These are phyloP conservation scores for Pseudohyphozyma bogoriensis DNA, from an alignment of 768 basidiomycete genomes.

Conservation along the genomic window DNA sequence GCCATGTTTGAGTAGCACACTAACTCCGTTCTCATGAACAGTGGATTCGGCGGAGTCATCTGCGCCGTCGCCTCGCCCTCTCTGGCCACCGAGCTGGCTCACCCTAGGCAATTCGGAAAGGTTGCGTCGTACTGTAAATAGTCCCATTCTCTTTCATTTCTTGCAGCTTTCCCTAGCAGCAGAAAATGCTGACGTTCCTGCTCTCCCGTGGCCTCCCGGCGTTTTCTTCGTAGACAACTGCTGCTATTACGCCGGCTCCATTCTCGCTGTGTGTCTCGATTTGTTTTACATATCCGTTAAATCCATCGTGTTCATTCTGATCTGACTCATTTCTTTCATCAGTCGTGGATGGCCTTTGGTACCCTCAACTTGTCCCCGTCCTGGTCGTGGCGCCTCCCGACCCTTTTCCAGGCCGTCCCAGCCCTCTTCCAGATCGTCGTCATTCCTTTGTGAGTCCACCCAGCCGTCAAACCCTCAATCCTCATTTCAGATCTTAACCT, in stretches of 20 bases:
- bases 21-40: neutral
- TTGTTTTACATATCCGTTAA: neutral
- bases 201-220: neutral
- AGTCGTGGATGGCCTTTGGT: slow-evolving; percentile 12
- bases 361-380: neutral
- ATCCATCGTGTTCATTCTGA: neutral
- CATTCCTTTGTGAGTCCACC: neutral
- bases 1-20: no score
- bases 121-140: slow-evolving; percentile 2
- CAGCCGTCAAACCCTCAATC: no score
- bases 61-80: neutral
- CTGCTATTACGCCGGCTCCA: neutral
- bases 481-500: neutral
- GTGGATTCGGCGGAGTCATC: neutral
- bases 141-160: neutral
- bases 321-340: neutral
- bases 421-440: slow-evolving; percentile 10
- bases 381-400: slow-evolving; percentile 13
- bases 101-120: slow-evolving; percentile 3
- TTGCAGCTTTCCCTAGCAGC: neutral
- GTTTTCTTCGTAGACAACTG: neutral
- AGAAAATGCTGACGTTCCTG: neutral
- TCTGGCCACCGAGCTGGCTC: slow-evolving; percentile 8
- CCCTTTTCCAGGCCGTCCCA: slow-evolving; percentile 4
- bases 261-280: neutral